Conservation (phyloP, 495 filamentous ascomycete species). For the Penicillium silybi region DNA sequence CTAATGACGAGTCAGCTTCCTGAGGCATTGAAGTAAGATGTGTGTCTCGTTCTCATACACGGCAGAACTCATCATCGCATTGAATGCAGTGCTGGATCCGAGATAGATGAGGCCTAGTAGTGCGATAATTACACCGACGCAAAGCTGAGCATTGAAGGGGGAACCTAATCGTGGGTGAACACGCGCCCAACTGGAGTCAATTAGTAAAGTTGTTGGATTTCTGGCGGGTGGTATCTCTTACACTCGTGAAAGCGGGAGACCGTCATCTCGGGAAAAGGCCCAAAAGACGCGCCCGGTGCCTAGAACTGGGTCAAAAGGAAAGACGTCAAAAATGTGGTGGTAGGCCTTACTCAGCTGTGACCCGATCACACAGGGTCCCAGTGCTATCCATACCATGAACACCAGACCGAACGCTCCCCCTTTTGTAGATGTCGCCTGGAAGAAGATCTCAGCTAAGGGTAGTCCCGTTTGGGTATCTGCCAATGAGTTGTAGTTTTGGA, state of each 20-base stretch:
- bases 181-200: constrained; percentile 21
- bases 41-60: constrained; percentile 15
- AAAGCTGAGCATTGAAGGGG: constrained; percentile 59
- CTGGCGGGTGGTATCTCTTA: constrained; percentile 3
- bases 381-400: constrained; percentile 58
- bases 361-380: constrained; percentile 41
- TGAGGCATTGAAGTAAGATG: background rate
- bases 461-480: constrained; percentile 49
- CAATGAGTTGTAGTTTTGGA: constrained; percentile 34
- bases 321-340: background rate
- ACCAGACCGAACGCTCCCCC: constrained; percentile 52
- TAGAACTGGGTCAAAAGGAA: constrained; percentile 26
- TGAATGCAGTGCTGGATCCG: constrained; percentile 65
- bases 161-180: constrained; percentile 21
- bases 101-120: constrained; percentile 67
- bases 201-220: background rate
- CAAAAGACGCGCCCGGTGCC: constrained; percentile 65
- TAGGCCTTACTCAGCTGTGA: constrained; percentile 43
- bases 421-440: constrained; percentile 62
- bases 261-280: constrained; percentile 69
- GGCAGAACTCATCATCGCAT: constrained; percentile 62
- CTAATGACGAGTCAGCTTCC: constrained; percentile 12
- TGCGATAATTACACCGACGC: constrained; percentile 54
- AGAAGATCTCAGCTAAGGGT: constrained; percentile 70
- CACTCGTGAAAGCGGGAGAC: constrained; percentile 32